phyloP scores from a whole-genome alignment of 768 basidiomycete genomes.

The Calvatia gigantea region DNA sequence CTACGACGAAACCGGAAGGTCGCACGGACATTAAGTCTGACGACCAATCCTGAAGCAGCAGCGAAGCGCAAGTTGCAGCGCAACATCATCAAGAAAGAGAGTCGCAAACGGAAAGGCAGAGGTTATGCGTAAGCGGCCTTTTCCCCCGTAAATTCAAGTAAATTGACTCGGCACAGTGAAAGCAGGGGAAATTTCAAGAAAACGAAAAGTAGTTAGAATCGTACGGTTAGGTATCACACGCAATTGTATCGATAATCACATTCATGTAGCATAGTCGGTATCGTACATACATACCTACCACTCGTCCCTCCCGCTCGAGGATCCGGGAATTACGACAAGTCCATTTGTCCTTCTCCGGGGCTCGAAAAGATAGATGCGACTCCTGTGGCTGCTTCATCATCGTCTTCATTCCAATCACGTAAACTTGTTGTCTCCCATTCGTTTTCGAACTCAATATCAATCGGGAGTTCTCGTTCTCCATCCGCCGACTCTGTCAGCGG shows the following conservation, averaged over 20 bases:
- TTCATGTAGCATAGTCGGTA: neutral
- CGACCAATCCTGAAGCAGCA: slow-evolving; percentile 71
- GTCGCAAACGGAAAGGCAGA: slow-evolving; percentile 71
- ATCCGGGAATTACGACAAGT: no score
- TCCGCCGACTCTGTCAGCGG: slow-evolving; percentile 50
- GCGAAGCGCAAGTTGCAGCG: slow-evolving; percentile 71
- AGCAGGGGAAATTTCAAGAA: slow-evolving; percentile 45
- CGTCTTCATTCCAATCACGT: slow-evolving; percentile 93
- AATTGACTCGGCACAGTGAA: slow-evolving; percentile 31
- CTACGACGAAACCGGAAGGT: slow-evolving; percentile 72
- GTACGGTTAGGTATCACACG: neutral
- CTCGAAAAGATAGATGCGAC: slow-evolving; percentile 64
- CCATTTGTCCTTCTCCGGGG: no score
- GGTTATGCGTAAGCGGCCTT: slow-evolving; percentile 22
- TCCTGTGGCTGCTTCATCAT: slow-evolving; percentile 74
- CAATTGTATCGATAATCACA: neutral
- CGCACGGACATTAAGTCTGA: slow-evolving; percentile 50
- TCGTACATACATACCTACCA: neutral
- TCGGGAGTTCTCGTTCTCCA: slow-evolving; percentile 56
- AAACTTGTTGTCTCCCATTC: slow-evolving; percentile 87
- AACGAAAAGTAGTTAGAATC: slow-evolving; percentile 31
- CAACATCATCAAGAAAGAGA: slow-evolving; percentile 78
- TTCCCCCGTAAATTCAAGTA: neutral
- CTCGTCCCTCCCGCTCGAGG: slow-evolving; percentile 37
- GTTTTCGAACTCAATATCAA: slow-evolving; percentile 86